Evolutionary conservation across 305 asterid species (phyloP).

Genomic region (Galium porrigens): DNA sequence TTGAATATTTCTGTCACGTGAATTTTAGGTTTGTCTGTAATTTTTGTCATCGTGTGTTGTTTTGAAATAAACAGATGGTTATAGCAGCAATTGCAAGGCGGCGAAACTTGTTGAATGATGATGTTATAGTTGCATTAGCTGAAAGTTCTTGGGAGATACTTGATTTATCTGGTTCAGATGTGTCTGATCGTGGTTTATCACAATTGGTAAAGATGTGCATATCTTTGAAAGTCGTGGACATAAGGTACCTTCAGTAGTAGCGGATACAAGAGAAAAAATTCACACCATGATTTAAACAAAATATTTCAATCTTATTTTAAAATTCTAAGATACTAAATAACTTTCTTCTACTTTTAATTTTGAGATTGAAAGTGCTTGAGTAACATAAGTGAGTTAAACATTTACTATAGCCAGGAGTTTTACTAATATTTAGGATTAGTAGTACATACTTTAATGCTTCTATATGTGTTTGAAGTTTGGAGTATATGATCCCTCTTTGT

Average conservation of each 20-base stretch:
- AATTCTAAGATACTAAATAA: not conserved
- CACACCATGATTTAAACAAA: not conserved
- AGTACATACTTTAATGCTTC: not conserved
- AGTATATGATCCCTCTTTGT: not conserved
- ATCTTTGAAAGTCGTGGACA: conserved; percentile 53
- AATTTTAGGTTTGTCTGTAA: too few species aligned
- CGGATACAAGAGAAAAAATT: too few species aligned
- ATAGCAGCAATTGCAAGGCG: conserved; percentile 73
- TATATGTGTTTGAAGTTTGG: not conserved
- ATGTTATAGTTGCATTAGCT: conserved; percentile 45
- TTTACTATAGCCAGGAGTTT: too few species aligned
- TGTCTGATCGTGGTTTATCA: conserved; percentile 59
- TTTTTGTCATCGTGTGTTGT: not conserved
- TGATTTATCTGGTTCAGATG: conserved; percentile 64
- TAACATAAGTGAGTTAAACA: too few species aligned
- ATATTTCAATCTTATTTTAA: not conserved
- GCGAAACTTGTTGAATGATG: conserved; percentile 60
- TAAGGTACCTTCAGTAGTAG: conserved; percentile 36
- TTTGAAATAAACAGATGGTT: conserved; percentile 33
- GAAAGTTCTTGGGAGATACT: conserved; percentile 69
- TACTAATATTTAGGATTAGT: not conserved
- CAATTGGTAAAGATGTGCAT: conserved; percentile 39
- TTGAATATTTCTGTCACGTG: not conserved
- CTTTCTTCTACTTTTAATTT: not conserved
- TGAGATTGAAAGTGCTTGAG: too few species aligned